Conservation (phyloP, 306 rosid genomes). For the Gastrolobium villosum region DNA sequence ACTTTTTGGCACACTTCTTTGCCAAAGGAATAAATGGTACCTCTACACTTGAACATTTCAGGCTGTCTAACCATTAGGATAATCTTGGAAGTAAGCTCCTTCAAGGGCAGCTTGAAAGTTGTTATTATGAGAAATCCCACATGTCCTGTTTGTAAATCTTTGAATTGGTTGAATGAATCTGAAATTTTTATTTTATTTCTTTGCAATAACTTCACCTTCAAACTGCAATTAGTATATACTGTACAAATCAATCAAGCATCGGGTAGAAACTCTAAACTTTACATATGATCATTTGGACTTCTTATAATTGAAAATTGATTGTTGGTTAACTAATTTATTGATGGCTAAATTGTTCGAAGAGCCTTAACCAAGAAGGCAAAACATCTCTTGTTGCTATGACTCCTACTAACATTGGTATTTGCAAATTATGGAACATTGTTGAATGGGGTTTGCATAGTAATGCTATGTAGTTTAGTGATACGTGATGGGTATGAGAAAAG, state of each 20-base stretch:
- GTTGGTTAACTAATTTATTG: neutral
- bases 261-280: neutral
- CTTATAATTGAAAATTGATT: neutral
- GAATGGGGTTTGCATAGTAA: too few species aligned
- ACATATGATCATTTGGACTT: neutral
- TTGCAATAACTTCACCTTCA: neutral
- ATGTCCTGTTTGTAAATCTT: slow-evolving; percentile 5
- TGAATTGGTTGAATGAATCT: neutral
- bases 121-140: neutral
- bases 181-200: neutral
- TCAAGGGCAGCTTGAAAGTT: neutral
- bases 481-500: too few species aligned
- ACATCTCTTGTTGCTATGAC: neutral
- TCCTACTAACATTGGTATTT: too few species aligned
- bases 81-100: neutral
- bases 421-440: too few species aligned
- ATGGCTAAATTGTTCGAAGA: neutral
- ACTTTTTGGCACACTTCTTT: neutral
- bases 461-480: too few species aligned
- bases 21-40: slow-evolving; percentile 28
- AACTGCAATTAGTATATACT: neutral
- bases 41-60: slow-evolving; percentile 31
- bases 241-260: neutral
- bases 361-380: neutral
- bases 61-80: neutral